Evolutionary conservation across 164 flowering plant species (phyloP), one percentile per base, ranked within the genome.

Genomic region (Tetracentron sinense): DNA sequence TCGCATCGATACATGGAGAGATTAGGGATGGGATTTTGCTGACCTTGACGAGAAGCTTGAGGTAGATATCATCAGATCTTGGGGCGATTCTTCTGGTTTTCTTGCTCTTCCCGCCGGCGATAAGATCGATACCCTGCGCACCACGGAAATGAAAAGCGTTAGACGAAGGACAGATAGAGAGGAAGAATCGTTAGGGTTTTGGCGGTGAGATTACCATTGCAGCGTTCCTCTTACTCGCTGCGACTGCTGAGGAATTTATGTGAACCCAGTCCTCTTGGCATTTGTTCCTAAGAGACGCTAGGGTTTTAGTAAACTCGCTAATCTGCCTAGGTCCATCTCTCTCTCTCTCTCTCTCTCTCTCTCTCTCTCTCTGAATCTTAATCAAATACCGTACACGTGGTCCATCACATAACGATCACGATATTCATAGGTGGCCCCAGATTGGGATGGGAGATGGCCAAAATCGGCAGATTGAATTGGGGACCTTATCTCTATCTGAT

Each of bases 31-130:
- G 30, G 42, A 28, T 8, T 10, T 23, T 20, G 8, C 44, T 38
- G 44, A 78, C 81, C 78, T 78, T 78, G 56, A 78, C 81, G 66
- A 72, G 73, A n/a, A 78, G 74, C 58, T 75, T 78, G 14, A 76
- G 74, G 27, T 76, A 79, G 50, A 73, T 61, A 79, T 77, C 82
- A 57, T 78, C 67, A 52, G 81, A 79, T 54, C 76, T 76, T 2
- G 82, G 79, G 0, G 79, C 82, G 0, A 78, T 74, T 15, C 82
- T 31, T 61, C 73, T 71, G 56, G 78, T 60, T 70, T 76, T 73
- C 82, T 79, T 79, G 70, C 65, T 65, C 74, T 76, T 79, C 54
- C 82, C 82, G 66, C 82, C 79, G 29, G 79, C 78, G 33, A 68
- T 58, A 33, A 76, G 52, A 74, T 79, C 82, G 56, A 79, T 79